Evolutionary conservation across 2,329 filamentous ascomycete genomes (phyloP), one percentile per base, ranked within the genome.

Genomic region (Nothophaeocryptopus gaeumannii): DNA sequence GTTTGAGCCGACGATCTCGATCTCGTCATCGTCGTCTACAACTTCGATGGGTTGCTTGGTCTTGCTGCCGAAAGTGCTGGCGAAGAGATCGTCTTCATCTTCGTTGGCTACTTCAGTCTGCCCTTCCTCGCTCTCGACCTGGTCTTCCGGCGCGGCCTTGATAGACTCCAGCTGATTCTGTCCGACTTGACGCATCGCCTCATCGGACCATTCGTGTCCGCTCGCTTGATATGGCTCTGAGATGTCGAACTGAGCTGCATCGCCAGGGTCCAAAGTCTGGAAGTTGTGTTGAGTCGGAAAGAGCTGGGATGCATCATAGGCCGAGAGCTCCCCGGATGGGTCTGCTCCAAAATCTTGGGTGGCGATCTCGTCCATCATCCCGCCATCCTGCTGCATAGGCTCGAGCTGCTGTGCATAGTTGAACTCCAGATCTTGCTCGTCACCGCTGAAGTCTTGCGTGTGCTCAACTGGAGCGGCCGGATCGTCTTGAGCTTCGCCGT

Each of bases 81-180:
- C 15, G 45, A 46, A 55, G 39, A 50, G 40, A 36, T 53, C 53
- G 14, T 45, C 10, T 11, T 46, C 29, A 16, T n/a, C 16, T 5
- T 35, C 31, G 29, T 44, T 13, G n/a, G 20, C 43, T 5, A 26
- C 40, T 5, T 42, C 47, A 3, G 9, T 13, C 11, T 47, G 20
- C 32, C 45, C 40, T n/a, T 45, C 42, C 15, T 39, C 45, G 9
- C 38, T 37, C n/a, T 35, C 34, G 26, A 39, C 13, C 14, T 38
- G 15, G 7, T 47, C 38, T 11, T 42, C 14, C 4, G 4, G 12
- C 33, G 33, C 9, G 29, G 15, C 39, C n/a, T 40, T 16, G n/a
- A 34, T 26, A 26, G 20, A 26, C 7, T 26, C 20, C 20, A 7
- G 20, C 20, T 26, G 20, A 26, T 26, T 26, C 20, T 26, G 20